Evolutionary conservation across 2,329 filamentous ascomycete species (phyloP).

Genomic region (Xylaria polymorpha): DNA sequence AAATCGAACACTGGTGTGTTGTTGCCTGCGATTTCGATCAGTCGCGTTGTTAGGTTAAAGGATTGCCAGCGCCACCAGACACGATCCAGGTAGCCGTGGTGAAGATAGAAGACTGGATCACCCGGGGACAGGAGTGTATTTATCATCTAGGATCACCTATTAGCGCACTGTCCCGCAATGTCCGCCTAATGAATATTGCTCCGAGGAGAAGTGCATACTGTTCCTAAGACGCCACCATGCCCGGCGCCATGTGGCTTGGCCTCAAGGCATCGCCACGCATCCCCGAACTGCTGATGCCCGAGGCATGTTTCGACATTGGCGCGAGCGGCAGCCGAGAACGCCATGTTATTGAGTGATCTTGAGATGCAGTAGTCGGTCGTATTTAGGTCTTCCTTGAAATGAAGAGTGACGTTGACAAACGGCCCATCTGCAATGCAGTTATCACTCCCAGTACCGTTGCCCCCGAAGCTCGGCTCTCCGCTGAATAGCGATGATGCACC

Average conservation of each 20-base stretch:
- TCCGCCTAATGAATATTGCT: not conserved
- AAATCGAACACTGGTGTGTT: conserved; percentile 35
- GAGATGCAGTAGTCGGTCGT: conserved; percentile 43
- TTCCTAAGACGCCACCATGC: conserved; percentile 41
- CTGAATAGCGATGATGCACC: conserved; percentile 48
- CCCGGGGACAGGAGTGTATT: conserved; percentile 42
- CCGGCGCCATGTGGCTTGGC: conserved; percentile 40
- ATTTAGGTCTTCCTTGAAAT: conserved; percentile 45
- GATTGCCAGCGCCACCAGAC: conserved; percentile 47
- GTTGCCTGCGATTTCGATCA: conserved; percentile 42
- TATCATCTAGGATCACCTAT: conserved; percentile 37
- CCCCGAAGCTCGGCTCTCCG: conserved; percentile 49
- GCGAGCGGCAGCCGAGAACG: conserved; percentile 29
- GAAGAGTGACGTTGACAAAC: conserved; percentile 51
- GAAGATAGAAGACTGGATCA: conserved; percentile 47
- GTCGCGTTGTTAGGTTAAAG: conserved; percentile 36
- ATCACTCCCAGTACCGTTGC: conserved; percentile 44
- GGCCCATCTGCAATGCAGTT: conserved; percentile 52
- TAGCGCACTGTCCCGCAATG: not conserved
- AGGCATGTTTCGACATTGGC: conserved; percentile 38
- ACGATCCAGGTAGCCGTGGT: conserved; percentile 46
- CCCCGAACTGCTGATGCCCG: conserved; percentile 16
- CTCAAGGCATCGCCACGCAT: conserved; percentile 41
- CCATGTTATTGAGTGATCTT: conserved; percentile 41
- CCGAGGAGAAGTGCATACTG: conserved; percentile 28